phyloP scores from a whole-genome alignment of 2,329 filamentous ascomycete species.

The Colletotrichum abscissum region DNA sequence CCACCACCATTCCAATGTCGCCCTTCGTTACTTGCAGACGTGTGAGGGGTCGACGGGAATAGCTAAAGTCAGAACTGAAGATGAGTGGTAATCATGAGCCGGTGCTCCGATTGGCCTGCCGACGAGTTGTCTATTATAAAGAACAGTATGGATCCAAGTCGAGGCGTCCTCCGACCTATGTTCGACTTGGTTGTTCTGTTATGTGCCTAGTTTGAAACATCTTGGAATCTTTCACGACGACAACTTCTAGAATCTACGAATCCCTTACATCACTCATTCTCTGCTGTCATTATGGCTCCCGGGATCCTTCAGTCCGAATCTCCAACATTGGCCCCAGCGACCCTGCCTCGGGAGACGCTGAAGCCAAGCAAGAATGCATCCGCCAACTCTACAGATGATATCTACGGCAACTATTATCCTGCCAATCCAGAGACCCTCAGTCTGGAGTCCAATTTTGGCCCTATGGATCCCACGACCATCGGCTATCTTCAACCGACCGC shows the following conservation, averaged over 20 bases:
- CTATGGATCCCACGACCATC: neutral
- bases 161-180: too few relatives aligned
- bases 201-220: too few relatives aligned
- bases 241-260: neutral
- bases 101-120: too few relatives aligned
- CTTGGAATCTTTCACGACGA: too few relatives aligned
- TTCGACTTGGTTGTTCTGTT: too few relatives aligned
- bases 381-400: neutral
- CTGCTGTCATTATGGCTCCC: neutral
- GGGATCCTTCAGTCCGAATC: constrained; percentile 17
- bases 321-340: neutral
- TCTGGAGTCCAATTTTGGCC: neutral
- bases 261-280: too few relatives aligned
- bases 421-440: neutral
- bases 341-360: neutral
- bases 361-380: neutral
- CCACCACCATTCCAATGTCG: neutral
- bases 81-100: too few relatives aligned
- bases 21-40: too few relatives aligned
- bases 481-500: constrained; percentile 58
- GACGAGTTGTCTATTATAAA: too few relatives aligned
- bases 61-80: too few relatives aligned
- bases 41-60: too few relatives aligned
- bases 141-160: too few relatives aligned
- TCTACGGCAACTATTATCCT: neutral